Evolutionary conservation across 164 flowering plant species (phyloP).

Genomic region (Sedum album): DNA sequence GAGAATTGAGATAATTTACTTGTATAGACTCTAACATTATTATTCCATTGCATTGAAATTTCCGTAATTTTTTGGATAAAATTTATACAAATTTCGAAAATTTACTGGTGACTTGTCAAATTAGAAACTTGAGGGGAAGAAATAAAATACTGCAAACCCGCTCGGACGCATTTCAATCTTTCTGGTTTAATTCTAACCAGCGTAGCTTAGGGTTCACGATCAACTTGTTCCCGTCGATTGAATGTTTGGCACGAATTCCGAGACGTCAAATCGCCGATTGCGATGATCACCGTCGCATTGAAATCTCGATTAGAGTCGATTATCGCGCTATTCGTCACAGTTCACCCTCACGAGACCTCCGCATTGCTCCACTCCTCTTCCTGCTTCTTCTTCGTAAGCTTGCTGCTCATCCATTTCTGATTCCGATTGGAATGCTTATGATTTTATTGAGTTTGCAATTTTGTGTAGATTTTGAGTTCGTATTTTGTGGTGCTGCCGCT

Average conservation of each 20-base stretch:
- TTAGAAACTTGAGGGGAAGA: too few species aligned
- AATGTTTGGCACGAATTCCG: background rate
- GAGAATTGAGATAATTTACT: too few species aligned
- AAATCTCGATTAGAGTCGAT: slow-evolving; percentile 41
- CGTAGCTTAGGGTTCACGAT: background rate
- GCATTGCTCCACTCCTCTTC: slow-evolving; percentile 64
- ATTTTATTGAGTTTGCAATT: too few species aligned
- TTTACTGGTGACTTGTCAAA: too few species aligned
- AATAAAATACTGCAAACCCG: background rate
- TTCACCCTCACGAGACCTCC: slow-evolving; percentile 82
- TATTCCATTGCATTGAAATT: too few species aligned
- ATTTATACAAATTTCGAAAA: background rate
- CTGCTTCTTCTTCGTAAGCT: slow-evolving; percentile 87
- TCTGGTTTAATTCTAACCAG: background rate
- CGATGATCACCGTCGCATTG: background rate
- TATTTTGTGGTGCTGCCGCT: slow-evolving; percentile 88
- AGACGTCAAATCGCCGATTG: background rate
- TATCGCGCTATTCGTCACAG: slow-evolving; percentile 52
- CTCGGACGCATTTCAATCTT: background rate
- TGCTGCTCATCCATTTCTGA: background rate
- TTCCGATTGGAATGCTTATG: background rate
- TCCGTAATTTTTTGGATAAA: too few species aligned
- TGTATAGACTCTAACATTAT: too few species aligned
- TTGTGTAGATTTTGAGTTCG: slow-evolving; percentile 73
- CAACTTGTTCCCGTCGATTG: background rate